A percentile compares a stretch with the other conserved stretches of the same genome.
phyloP scores from a whole-genome alignment of 2,329 filamentous ascomycete species.

The Neurospora sp. region DNA sequence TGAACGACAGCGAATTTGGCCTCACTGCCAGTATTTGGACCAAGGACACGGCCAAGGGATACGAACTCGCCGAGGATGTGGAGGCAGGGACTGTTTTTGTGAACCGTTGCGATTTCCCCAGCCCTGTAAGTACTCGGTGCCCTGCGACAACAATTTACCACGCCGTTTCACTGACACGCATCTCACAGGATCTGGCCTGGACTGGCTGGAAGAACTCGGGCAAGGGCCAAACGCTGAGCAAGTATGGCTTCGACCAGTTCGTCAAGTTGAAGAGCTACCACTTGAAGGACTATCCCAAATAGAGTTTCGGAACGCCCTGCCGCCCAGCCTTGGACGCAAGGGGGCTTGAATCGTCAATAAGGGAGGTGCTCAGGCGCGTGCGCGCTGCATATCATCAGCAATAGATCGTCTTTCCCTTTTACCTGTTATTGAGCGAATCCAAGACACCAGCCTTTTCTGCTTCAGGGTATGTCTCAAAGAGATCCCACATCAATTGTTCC shows the following conservation, averaged over 20 bases:
- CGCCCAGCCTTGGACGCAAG: constrained; percentile 8
- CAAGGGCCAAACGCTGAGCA: constrained; percentile 80
- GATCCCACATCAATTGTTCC: constrained; percentile 6
- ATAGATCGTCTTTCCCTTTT: constrained; percentile 4
- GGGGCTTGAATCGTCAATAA: constrained; percentile 8
- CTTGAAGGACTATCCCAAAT: constrained; percentile 70
- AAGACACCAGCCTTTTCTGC: constrained; percentile 1
- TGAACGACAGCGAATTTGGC: constrained; percentile 94
- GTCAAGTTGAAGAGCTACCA: constrained; percentile 95
- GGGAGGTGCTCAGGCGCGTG: constrained; percentile 8
- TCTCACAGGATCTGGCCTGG: constrained; percentile 74
- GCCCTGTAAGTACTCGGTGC: constrained; percentile 54
- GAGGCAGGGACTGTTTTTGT: constrained; percentile 95
- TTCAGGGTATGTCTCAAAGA: constrained; percentile 8
- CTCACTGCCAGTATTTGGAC: constrained; percentile 97
- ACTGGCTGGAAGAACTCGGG: constrained; percentile 97
- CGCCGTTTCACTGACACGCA: constrained; percentile 16
- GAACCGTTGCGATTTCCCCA: constrained; percentile 87
- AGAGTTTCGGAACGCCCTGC: constrained; percentile 12
- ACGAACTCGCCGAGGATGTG: constrained; percentile 67
- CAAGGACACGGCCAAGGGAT: constrained; percentile 67
- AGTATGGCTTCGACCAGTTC: constrained; percentile 89
- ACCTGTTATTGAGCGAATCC: not conserved
- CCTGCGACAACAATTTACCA: not conserved
- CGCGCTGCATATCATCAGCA: constrained; percentile 6